Evolutionary conservation across 1,284 basidiomycete genomes (phyloP).

Genomic region (Papiliotrema fonsecae): DNA sequence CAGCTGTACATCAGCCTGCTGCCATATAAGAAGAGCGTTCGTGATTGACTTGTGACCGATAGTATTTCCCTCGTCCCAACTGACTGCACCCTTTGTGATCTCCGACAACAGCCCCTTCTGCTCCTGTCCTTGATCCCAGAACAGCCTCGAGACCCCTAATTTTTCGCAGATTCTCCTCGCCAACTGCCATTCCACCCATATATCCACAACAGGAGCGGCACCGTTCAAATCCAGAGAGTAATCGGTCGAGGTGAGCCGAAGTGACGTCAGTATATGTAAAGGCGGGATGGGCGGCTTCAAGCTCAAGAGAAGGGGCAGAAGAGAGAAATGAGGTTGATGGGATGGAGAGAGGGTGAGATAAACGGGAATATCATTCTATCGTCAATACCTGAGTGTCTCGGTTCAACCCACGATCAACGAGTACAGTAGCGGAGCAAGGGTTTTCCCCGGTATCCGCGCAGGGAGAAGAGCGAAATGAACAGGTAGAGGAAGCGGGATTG

Average conservation of each 20-base stretch:
- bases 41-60: slow-evolving; percentile 23
- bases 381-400: neutral
- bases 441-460: slow-evolving; percentile 9
- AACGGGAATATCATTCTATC: slow-evolving; percentile 20
- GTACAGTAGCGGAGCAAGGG: slow-evolving; percentile 19
- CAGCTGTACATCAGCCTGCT: slow-evolving; percentile 14
- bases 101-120: slow-evolving; percentile 14
- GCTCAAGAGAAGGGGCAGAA: slow-evolving; percentile 21
- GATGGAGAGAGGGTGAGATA: slow-evolving; percentile 21
- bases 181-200: slow-evolving; percentile 15
- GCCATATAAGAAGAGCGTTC: neutral
- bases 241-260: slow-evolving; percentile 4
- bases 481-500: slow-evolving; percentile 20
- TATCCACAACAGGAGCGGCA: slow-evolving; percentile 18
- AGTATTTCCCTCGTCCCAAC: slow-evolving; percentile 21
- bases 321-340: slow-evolving; percentile 20
- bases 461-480: slow-evolving; percentile 20
- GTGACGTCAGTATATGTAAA: slow-evolving; percentile 9
- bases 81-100: slow-evolving; percentile 9
- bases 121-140: slow-evolving; percentile 10
- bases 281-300: slow-evolving; percentile 9
- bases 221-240: slow-evolving; percentile 16
- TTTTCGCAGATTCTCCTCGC: slow-evolving; percentile 9
- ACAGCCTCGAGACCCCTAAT: slow-evolving; percentile 13
- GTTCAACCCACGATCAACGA: slow-evolving; percentile 14